Percentiles rank a stretch among this genome's conserved stretches.
phyloP scores from a whole-genome alignment of 1,284 basidiomycete species.

The Ustilago nuda region DNA sequence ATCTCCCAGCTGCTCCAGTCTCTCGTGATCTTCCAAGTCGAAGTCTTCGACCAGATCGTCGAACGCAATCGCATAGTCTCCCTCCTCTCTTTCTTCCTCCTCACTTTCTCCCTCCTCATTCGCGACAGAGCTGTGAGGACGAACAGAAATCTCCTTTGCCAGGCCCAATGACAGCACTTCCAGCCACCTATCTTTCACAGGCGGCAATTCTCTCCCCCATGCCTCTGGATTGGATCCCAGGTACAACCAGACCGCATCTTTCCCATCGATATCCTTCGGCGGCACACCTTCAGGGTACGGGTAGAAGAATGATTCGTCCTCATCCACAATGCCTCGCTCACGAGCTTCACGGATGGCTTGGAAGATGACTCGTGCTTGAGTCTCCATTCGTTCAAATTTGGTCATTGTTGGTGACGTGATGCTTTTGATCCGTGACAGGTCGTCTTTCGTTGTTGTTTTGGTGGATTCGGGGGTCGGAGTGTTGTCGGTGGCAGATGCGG shows the following conservation, averaged over 20 bases:
- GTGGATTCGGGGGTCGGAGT: not conserved
- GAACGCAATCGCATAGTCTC: conserved; percentile 9
- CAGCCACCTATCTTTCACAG: conserved; percentile 47
- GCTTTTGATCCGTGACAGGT: not conserved
- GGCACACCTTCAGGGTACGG: conserved; percentile 43
- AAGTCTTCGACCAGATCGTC: conserved; percentile 44
- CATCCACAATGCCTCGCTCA: conserved; percentile 45
- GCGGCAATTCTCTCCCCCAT: conserved; percentile 40
- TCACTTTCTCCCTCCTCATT: not conserved
- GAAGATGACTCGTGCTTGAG: conserved; percentile 49
- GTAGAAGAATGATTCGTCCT: conserved; percentile 54
- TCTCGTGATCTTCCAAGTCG: conserved; percentile 51
- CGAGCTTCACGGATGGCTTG: conserved; percentile 46
- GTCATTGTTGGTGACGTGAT: conserved; percentile 14
- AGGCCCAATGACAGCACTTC: conserved; percentile 47
- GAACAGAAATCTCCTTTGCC: conserved; percentile 30
- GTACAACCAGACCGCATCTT: conserved; percentile 41
- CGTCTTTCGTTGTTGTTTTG: not conserved
- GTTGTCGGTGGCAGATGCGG: not conserved
- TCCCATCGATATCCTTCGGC: conserved; percentile 24
- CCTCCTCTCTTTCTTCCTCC: not conserved
- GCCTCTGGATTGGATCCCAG: conserved; percentile 42
- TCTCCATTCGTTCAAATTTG: conserved; percentile 49
- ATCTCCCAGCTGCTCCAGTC: conserved; percentile 51
- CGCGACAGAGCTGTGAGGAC: not conserved